Evolutionary conservation across 176 grass and related monocot species (phyloP), one percentile per base, ranked within the genome.

Genomic region (Triticum dicoccoides): DNA sequence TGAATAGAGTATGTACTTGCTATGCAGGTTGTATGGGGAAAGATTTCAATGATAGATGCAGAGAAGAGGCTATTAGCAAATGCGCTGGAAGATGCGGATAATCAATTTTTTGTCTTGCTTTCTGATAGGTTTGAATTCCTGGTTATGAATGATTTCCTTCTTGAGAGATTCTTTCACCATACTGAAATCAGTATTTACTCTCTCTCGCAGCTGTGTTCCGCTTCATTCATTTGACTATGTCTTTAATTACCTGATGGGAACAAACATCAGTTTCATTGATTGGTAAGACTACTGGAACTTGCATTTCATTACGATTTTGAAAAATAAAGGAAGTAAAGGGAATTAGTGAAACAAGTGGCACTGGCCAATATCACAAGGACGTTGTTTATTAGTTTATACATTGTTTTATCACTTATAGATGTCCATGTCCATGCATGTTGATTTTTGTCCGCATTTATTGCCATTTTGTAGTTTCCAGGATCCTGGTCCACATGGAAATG

Each of bases 1-100:
- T 88, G 13, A 91, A 84, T n/a, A 3, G 49, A 69, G 21, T 29
- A 68, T 61, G 69, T 71, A 68, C 52, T 77, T 68, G 12, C 66
- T 77, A 52, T 88, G 80, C 84, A 98, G 96, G 96, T 98, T 78
- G 91, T 94, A 15, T 98, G 96, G 96, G 96, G 96, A 66, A 92
- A 91, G 88, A 95, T 98, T 84, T 98, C 96, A 49, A 98, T 98
- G 96, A 84, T 98, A 80, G 96, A 98, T 88, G 96, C 96, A 33
- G 96, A 98, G 84, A 98, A 83, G 91, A 95, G 96, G 65, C 88
- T 98, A 69, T 82, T 98, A 81, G 96, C 93, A 29, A 92, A 98
- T 86, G 96, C 96, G 81, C 81, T 98, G 64, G 85, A 87, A 86
- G 96, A 98, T 39, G 65, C 65, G 54, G 93, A 98, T 89, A 98